Conservation (phyloP, 192 early-diverging fungal species). For the Backusella mclennaniae region DNA sequence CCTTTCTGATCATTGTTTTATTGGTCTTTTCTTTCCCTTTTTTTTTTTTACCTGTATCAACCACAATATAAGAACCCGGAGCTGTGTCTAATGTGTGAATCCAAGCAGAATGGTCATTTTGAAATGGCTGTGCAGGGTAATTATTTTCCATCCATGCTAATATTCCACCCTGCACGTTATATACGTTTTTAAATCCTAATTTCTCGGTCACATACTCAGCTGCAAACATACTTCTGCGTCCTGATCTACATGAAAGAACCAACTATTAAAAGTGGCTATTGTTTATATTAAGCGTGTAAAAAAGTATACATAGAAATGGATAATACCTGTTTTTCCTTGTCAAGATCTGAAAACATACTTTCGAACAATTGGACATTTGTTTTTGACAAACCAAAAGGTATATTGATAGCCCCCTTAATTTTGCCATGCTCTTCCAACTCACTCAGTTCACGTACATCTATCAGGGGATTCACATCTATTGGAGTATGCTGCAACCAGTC, state of each 20-base stretch:
- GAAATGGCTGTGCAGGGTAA: conserved; percentile 1
- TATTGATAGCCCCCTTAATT: conserved; percentile 10
- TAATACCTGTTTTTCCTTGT: conserved; percentile 3
- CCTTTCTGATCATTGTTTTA: background rate
- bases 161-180: conserved; percentile 8
- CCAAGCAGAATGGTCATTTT: conserved; percentile 13
- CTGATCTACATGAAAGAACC: conserved; percentile 18
- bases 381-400: conserved; percentile 9
- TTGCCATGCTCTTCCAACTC: conserved; percentile 8
- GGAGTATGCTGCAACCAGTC: background rate
- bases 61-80: background rate
- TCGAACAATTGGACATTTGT: background rate
- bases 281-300: background rate
- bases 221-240: conserved; percentile 17
- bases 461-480: background rate
- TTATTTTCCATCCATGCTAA: conserved; percentile 9
- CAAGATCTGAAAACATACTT: conserved; percentile 1
- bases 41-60: background rate
- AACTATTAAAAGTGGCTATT: background rate
- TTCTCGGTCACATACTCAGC: background rate
- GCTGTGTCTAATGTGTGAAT: background rate
- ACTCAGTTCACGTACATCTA: conserved; percentile 8
- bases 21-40: background rate
- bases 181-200: conserved; percentile 9
- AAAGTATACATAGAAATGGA: background rate